A percentile compares a stretch with the other conserved stretches of the same genome.
Conservation (phyloP, 352 stramenopile genomes). For the Plasmopara muralis region DNA sequence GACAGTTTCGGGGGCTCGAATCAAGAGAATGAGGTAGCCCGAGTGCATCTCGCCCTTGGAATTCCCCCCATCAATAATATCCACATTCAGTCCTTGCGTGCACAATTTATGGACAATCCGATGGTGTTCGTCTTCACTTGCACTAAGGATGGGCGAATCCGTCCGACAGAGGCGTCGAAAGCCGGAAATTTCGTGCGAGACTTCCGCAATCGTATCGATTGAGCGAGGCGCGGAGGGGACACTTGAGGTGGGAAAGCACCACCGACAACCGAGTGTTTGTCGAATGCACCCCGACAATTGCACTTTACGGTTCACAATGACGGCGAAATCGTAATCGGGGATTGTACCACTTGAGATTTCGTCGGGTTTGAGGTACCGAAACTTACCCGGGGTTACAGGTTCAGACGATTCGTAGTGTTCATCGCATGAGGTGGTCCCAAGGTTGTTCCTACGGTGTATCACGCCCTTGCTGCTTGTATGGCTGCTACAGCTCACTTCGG, state of each 20-base stretch:
- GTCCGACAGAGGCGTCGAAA: conserved; percentile 64
- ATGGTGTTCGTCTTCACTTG: conserved; percentile 77
- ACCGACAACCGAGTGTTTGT: conserved; percentile 25
- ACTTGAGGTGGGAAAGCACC: conserved; percentile 24
- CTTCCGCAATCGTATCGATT: conserved; percentile 28
- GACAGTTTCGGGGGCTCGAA: conserved; percentile 53
- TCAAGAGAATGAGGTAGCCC: conserved; percentile 68
- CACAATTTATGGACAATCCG: conserved; percentile 74
- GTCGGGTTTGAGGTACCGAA: conserved; percentile 76
- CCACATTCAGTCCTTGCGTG: conserved; percentile 59
- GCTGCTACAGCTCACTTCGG: conserved; percentile 17
- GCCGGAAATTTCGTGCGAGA: conserved; percentile 36
- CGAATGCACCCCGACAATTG: conserved; percentile 29
- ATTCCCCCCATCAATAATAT: conserved; percentile 81
- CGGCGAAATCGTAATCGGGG: conserved; percentile 69
- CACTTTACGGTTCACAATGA: conserved; percentile 72
- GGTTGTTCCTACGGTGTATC: not conserved
- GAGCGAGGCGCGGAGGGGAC: conserved; percentile 4
- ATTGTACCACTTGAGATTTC: conserved; percentile 58
- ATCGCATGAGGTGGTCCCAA: not conserved
- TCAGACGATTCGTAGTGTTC: conserved; percentile 30
- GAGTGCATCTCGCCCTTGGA: conserved; percentile 78
- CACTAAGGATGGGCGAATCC: conserved; percentile 35
- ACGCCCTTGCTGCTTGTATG: conserved; percentile 14
- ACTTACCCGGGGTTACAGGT: conserved; percentile 33